Base-by-base conservation (phyloP, 495 filamentous ascomycete species). In the Aspergillus baeticus region DNA sequence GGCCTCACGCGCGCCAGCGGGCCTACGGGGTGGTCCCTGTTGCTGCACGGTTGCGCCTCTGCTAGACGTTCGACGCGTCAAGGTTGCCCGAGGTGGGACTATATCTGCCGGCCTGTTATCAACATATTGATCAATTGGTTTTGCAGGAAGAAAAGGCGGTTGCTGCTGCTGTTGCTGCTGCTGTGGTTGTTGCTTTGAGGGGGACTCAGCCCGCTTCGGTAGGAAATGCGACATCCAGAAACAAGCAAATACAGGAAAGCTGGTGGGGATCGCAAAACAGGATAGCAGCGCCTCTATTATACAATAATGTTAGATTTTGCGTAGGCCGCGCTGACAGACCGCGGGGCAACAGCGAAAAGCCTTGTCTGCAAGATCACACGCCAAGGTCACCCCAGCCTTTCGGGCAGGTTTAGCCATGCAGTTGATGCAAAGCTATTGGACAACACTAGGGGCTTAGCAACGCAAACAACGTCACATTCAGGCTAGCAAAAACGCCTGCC, bases 321-420 rank as follows among this genome's bases (percentile, higher is more conserved):
- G 10, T 15, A 17, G 34, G 44, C 44, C 26, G 44, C 26, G 44
- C n/a, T 47, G 14, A 33, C 42, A 47, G n/a, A n/a, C n/a, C n/a
- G n/a, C n/a, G n/a, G n/a, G n/a, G n/a, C n/a, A n/a, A n/a, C n/a
- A n/a, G n/a, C n/a, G n/a, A n/a, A n/a, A n/a, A n/a, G 44, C 44
- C 44, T 47, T 20, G 44, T n/a, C 14, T 18, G 26, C 43, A 17
- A 41, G 34, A 34, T 23, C 11, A n/a, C 42, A 45, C 42, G 44
- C 44, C 44, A 47, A 47, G 44, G n/a, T n/a, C 26, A 17, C 26
- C 22, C 20, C 44, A 47, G 26, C 44, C 44, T 47, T 47, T 47
- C 44, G 44, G 21, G 44, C 44, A 47, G 44, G 33, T 47, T 47
- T 47, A 47, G 44, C 44, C 44, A 33, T 29, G 35, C 26, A 18